Evolutionary conservation across 176 grass and related monocot genomes (phyloP).

Genomic region (Cymbopogon citratus): DNA sequence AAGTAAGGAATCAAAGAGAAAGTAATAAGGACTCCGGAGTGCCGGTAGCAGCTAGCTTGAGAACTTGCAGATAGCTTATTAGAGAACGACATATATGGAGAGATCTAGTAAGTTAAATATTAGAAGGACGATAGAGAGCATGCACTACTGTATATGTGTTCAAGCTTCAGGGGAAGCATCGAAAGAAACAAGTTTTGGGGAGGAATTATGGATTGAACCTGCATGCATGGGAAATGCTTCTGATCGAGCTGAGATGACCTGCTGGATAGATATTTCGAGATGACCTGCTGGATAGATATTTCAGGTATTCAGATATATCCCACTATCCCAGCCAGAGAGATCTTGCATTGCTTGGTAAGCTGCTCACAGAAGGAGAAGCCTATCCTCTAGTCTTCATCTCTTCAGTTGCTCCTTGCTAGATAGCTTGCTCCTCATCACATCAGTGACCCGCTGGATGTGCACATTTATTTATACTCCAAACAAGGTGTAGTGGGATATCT

Average conservation of each 20-base stretch:
- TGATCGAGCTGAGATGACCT: not conserved
- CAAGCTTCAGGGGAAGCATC: not conserved
- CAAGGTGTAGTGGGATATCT: slow-evolving; percentile 28
- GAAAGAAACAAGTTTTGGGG: not conserved
- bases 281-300: too few species aligned
- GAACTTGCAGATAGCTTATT: not conserved
- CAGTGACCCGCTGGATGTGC: not conserved
- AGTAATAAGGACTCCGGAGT: not conserved
- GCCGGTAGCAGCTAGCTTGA: not conserved
- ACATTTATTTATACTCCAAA: slow-evolving; percentile 1
- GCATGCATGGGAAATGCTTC: not conserved
- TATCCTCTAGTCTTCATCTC: not conserved
- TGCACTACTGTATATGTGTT: not conserved
- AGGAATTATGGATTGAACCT: too few species aligned
- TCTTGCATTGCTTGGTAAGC: not conserved
- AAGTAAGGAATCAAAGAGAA: not conserved
- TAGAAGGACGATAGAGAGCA: not conserved
- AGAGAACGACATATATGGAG: not conserved
- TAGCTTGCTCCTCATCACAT: not conserved
- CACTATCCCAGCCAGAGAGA: not conserved
- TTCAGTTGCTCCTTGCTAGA: not conserved
- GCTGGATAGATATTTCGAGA: not conserved
- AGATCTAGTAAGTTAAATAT: not conserved
- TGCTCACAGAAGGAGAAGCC: not conserved
- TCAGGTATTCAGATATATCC: not conserved